A percentile compares a stretch with the other conserved stretches of the same genome.
These are phyloP conservation scores for Apiospora hydei DNA, from an alignment of 2,329 filamentous ascomycete species.

Conservation along the genomic window DNA sequence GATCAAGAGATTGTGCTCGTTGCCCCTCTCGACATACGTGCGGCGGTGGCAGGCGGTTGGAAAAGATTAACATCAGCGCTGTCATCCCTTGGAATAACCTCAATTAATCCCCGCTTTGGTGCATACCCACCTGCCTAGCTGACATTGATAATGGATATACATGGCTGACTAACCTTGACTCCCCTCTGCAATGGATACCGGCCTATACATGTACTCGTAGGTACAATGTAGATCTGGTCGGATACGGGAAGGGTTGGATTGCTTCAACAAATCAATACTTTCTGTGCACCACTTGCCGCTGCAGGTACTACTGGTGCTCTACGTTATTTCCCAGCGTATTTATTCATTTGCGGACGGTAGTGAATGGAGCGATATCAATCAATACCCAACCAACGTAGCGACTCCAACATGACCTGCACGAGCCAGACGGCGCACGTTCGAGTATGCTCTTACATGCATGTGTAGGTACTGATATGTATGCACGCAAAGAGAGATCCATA, in stretches of 20 bases:
- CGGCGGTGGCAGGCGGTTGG: background rate
- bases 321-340: background rate
- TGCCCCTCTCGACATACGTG: slow-evolving; percentile 1
- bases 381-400: background rate
- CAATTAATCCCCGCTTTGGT: slow-evolving; percentile 9
- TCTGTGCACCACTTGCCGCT: background rate
- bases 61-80: slow-evolving; percentile 8
- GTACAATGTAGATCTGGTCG: background rate
- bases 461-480: background rate
- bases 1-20: background rate
- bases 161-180: background rate
- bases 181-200: background rate
- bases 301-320: background rate
- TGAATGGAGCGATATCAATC: background rate
- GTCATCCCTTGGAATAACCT: slow-evolving; percentile 16
- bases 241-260: background rate
- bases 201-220: background rate
- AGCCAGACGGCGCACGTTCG: background rate
- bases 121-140: background rate
- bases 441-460: slow-evolving; percentile 13
- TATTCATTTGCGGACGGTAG: background rate
- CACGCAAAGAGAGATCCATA: slow-evolving; percentile 11
- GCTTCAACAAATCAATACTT: background rate
- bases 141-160: background rate
- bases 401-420: background rate